phyloP scores from a whole-genome alignment of 352 stramenopile genomes.

The Globisporangium polare region DNA sequence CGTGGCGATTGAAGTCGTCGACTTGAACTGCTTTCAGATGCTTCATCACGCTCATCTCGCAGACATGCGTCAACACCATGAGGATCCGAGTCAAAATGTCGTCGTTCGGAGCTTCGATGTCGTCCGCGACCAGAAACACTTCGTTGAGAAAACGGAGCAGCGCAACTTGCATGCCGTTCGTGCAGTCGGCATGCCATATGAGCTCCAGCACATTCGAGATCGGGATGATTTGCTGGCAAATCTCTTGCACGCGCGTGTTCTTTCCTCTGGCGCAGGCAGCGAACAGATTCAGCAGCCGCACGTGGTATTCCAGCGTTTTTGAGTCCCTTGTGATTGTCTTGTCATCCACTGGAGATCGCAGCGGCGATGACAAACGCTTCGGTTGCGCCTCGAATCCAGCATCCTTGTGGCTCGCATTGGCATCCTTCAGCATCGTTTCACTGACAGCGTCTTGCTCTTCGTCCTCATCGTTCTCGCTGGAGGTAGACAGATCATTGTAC shows the following conservation, averaged over 20 bases:
- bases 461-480: not conserved
- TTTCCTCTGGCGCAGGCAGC: constrained; percentile 54
- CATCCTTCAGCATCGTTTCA: not conserved
- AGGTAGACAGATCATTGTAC: not conserved
- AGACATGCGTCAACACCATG: constrained; percentile 24
- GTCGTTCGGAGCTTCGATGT: constrained; percentile 38
- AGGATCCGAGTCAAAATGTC: constrained; percentile 41
- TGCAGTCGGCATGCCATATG: constrained; percentile 32
- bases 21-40: constrained; percentile 37
- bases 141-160: constrained; percentile 58
- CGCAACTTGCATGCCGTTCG: constrained; percentile 44
- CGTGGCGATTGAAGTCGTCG: constrained; percentile 41
- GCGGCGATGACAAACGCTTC: constrained; percentile 1
- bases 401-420: not conserved
- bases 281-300: constrained; percentile 53
- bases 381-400: not conserved
- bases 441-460: not conserved
- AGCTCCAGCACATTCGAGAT: constrained; percentile 40
- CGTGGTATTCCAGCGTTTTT: constrained; percentile 51
- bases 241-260: constrained; percentile 59
- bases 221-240: constrained; percentile 61
- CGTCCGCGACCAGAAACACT: constrained; percentile 54
- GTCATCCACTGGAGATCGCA: constrained; percentile 15
- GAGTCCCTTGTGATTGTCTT: constrained; percentile 17
- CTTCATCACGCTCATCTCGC: constrained; percentile 26